Base-by-base conservation (phyloP, 78 protist species). In the slime mould (Dictyostelium discoideum) region DNA sequence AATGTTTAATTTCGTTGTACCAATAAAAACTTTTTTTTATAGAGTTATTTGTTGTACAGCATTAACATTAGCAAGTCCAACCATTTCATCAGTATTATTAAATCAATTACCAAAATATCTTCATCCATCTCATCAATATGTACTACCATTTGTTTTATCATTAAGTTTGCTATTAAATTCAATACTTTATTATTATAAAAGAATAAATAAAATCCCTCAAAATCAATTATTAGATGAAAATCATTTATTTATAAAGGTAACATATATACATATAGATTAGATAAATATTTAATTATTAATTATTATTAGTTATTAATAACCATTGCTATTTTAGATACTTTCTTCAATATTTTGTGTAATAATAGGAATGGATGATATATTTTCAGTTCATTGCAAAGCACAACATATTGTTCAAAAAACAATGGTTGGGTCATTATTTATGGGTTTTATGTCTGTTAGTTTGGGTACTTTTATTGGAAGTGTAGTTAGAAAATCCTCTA, bases 81-180 rank as follows among this genome's bases (percentile, higher is more conserved):
- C 81, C 3, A 18, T 74, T 37, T 74, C 81, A 74, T 37, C 48
- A 29, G 46, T 74, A 74, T 74, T 74, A 37, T 74, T 74, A 74
- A 74, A 74, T 74, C 81, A 74, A 74, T 2, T 74, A 74, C 81
- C 81, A 37, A 74, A 74, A 74, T 74, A 74, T 74, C 22, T 74
- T 26, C 40, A 26, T 5, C 24, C 22, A 32, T 32, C 40, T 13
- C 81, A 74, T 18, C 24, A 74, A 18, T 74, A 74, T 37, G 50
- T 74, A 13, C 37, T 74, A 37, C 81, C 81, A 74, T 74, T 74
- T 18, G 46, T 74, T 29, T 5, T 74, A 4, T 3, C 48, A 74
- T 32, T 16, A 32, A 74, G 81, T 74, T 16, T 74, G 0, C 11
- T 74, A 16, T 18, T 74, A 13, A 74, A 74, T 74, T 32, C 26